These are phyloP conservation scores for Sapria himalayana DNA, from an alignment of 345 rosid genomes.

Conservation along the genomic window DNA sequence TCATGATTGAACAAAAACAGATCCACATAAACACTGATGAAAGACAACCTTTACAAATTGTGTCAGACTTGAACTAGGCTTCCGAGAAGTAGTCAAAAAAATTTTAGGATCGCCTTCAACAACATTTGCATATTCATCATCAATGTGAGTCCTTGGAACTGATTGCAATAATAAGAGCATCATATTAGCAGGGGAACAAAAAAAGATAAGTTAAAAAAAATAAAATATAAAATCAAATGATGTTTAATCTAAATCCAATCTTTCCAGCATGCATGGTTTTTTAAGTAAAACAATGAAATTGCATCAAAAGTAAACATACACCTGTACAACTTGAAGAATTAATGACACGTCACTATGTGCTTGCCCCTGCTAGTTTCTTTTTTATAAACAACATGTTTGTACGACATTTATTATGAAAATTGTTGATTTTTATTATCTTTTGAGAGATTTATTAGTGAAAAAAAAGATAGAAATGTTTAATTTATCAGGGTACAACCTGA, in stretches of 20 bases:
- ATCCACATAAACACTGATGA: not conserved
- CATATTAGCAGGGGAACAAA: slow-evolving; percentile 4
- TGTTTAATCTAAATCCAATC: not conserved
- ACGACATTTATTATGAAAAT: too few species aligned
- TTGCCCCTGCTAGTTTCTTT: too few species aligned
- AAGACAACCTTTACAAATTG: slow-evolving; percentile 52
- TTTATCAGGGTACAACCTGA: too few species aligned
- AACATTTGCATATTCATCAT: slow-evolving; percentile 77
- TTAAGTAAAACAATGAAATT: too few species aligned
- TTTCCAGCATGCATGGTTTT: not conserved
- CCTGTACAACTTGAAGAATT: too few species aligned
- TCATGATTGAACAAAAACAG: not conserved
- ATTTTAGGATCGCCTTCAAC: slow-evolving; percentile 54
- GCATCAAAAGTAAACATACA: too few species aligned
- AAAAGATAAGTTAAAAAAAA: not conserved
- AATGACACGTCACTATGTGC: too few species aligned
- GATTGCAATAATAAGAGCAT: slow-evolving; percentile 5
- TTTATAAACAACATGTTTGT: too few species aligned
- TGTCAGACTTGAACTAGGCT: slow-evolving; percentile 69
- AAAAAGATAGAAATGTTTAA: too few species aligned
- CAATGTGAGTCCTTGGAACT: slow-evolving; percentile 64
- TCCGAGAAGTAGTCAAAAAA: slow-evolving; percentile 62
- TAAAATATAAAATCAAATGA: not conserved
- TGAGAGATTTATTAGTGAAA: too few species aligned
- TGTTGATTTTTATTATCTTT: too few species aligned